phyloP scores from a whole-genome alignment of 2,329 filamentous ascomycete species.

The Nothophaeocryptopus gaeumannii region DNA sequence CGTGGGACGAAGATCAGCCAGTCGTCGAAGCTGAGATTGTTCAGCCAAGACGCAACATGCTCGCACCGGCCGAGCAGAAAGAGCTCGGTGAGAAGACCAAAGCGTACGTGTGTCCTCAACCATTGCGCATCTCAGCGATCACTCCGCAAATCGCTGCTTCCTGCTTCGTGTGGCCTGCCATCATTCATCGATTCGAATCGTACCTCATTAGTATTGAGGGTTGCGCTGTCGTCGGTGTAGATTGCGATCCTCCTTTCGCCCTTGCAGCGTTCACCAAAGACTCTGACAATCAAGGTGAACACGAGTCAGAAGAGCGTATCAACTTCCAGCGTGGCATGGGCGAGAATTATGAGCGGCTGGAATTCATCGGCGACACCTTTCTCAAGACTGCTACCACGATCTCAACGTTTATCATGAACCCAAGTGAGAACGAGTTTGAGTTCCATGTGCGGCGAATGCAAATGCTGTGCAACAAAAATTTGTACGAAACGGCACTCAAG shows the following conservation, averaged over 20 bases:
- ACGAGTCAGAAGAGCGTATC: slow-evolving; percentile 59
- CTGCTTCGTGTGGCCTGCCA: slow-evolving; percentile 73
- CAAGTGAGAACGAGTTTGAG: slow-evolving; percentile 76
- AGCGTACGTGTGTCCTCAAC: slow-evolving; percentile 69
- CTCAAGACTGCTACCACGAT: slow-evolving; percentile 95
- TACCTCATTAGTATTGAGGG: slow-evolving; percentile 78
- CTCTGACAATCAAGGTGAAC: slow-evolving; percentile 76
- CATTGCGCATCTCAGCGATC: slow-evolving; percentile 71
- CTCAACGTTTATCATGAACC: slow-evolving; percentile 72
- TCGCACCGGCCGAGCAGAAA: slow-evolving; percentile 64
- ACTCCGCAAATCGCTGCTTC: slow-evolving; percentile 67
- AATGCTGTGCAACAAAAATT: slow-evolving; percentile 85
- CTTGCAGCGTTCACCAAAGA: slow-evolving; percentile 92
- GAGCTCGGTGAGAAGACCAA: slow-evolving; percentile 49
- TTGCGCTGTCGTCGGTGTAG: slow-evolving; percentile 62
- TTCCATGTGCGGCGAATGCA: slow-evolving; percentile 90
- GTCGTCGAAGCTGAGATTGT: slow-evolving; percentile 75
- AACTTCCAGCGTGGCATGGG: slow-evolving; percentile 85
- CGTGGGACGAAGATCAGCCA: slow-evolving; percentile 68
- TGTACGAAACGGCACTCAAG: slow-evolving; percentile 72
- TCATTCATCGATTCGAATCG: slow-evolving; percentile 79
- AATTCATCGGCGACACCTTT: slow-evolving; percentile 91
- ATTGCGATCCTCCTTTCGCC: slow-evolving; percentile 65
- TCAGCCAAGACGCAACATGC: slow-evolving; percentile 74
- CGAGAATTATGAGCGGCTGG: slow-evolving; percentile 88